Evolutionary conservation across 163 green algal genomes (phyloP).

Genomic region (Chlamydomonas reinhardtii): DNA sequence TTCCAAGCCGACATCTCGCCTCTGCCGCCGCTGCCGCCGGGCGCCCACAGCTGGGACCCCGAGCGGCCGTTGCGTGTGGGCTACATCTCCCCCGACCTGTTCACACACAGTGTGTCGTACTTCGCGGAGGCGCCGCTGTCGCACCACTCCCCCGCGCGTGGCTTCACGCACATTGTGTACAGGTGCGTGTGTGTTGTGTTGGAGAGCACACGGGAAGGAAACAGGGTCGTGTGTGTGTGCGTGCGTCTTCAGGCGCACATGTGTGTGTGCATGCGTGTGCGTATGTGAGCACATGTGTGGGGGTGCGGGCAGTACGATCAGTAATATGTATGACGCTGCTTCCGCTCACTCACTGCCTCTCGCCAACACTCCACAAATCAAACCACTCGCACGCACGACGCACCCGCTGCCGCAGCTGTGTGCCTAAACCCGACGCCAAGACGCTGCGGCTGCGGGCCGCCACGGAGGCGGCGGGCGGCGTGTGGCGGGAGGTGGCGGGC

Average conservation of each 20-base stretch:
- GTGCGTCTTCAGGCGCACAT: too few relatives aligned
- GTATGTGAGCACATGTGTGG: too few relatives aligned
- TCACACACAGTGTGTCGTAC: slow-evolving; percentile 97
- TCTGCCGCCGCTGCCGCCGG: slow-evolving; percentile 63
- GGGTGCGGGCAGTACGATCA: too few relatives aligned
- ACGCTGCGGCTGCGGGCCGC: slow-evolving; percentile 67
- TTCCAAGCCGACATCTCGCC: slow-evolving; percentile 72
- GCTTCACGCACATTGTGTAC: slow-evolving; percentile 61
- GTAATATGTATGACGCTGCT: too few relatives aligned
- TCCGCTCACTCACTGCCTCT: too few relatives aligned
- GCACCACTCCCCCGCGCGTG: slow-evolving; percentile 70
- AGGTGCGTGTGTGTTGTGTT: slow-evolving; percentile 13
- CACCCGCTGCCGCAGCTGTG: slow-evolving; percentile 60
- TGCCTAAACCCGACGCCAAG: slow-evolving; percentile 73
- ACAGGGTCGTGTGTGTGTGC: too few relatives aligned
- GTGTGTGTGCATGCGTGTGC: too few relatives aligned
- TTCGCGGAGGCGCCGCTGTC: slow-evolving; percentile 95
- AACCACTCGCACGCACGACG: too few relatives aligned
- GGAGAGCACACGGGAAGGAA: too few relatives aligned
- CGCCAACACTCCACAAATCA: too few relatives aligned
- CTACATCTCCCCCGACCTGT: slow-evolving; percentile 97
- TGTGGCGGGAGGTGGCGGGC: slow-evolving; percentile 76
- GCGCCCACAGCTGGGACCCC: slow-evolving; percentile 42
- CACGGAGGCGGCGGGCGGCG: slow-evolving; percentile 71
- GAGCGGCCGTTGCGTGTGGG: slow-evolving; percentile 80